phyloP scores from a whole-genome alignment of 495 filamentous ascomycete genomes.

The Penicillium maclennaniae region DNA sequence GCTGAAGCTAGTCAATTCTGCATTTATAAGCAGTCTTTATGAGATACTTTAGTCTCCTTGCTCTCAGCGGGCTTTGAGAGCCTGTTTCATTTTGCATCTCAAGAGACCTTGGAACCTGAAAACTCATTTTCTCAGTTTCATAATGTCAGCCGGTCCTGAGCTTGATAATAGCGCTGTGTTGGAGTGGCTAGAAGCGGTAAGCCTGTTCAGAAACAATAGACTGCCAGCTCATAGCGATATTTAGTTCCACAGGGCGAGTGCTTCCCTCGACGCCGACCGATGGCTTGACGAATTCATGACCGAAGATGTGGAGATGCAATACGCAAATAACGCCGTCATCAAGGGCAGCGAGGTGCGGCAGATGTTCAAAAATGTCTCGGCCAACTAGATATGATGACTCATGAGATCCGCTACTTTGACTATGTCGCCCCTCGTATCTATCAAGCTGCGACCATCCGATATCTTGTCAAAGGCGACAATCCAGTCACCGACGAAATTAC shows the following conservation, averaged over 20 bases:
- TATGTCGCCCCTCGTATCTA: constrained; percentile 12
- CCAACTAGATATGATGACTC: constrained; percentile 8
- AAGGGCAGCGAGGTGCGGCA: constrained; percentile 8
- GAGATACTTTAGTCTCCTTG: not conserved
- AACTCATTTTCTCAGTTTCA: not conserved
- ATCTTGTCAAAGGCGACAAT: constrained; percentile 9
- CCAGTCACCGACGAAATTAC: constrained; percentile 7
- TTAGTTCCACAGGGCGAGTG: constrained; percentile 8
- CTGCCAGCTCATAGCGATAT: not conserved
- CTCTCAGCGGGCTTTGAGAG: not conserved
- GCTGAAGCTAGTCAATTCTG: not conserved
- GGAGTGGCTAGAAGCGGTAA: constrained; percentile 5
- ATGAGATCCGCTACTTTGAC: constrained; percentile 10
- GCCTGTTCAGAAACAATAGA: not conserved
- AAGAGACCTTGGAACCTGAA: not conserved
- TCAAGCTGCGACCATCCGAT: constrained; percentile 11
- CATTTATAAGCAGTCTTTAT: constrained; percentile 1
- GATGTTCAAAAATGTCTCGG: constrained; percentile 10
- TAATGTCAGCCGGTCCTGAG: constrained; percentile 1
- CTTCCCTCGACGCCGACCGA: constrained; percentile 3
- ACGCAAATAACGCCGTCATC: constrained; percentile 8
- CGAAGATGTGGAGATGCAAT: constrained; percentile 11
- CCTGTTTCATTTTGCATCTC: not conserved
- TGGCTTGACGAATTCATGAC: constrained; percentile 14
- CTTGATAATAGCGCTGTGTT: not conserved